Base-by-base conservation (phyloP, 2,329 filamentous ascomycete species). In the Aspergillus sp. region DNA sequence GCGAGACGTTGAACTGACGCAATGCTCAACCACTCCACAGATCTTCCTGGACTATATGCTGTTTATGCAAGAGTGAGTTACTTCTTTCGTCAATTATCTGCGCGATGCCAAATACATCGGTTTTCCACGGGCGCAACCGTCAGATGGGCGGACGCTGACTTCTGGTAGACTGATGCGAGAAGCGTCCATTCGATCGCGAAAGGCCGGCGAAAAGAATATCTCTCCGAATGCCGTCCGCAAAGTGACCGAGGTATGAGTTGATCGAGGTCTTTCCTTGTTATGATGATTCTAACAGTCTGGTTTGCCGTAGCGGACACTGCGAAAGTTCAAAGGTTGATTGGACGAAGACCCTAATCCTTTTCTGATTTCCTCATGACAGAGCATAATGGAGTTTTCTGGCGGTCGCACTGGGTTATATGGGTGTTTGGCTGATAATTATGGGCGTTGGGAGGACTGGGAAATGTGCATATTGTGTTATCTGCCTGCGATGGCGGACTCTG, bases 1-100 rank as follows among this genome's bases (percentile, higher is more conserved):
- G 19, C 22, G 19, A 26, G 33, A 50, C 47, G 43, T 50, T 11
- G 35, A 38, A 17, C 35, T 38, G 16, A 38, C 35, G 26, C 11
- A 26, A 44, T 49, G 30, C 50, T 41, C 7, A 1, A 7, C 14
- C 45, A 32, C 14, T 13, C 3, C 6, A 30, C 60, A 94, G 90
- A 87, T 95, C 56, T 95, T 89, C 64, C 79, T 95, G 52, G 85
- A 94, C 66, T 95, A 95, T 59, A 82, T 89, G 58, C 78, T 94
- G 1, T 95, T 95, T 61, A 86, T 95, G 65, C 79, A 84, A 68
- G 79, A 82, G 80, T 84, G 72, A 57, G 78, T 22, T 22, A 22
- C 35, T 10, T 19, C 7, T 20, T 35, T 16, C 32, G 2, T 30
- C 26, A 30, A 30, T 30, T 3, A 8, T 11, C 1, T 30, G 26